Evolutionary conservation across 2,329 filamentous ascomycete species (phyloP).

Genomic region (Aureobasidium sp.): DNA sequence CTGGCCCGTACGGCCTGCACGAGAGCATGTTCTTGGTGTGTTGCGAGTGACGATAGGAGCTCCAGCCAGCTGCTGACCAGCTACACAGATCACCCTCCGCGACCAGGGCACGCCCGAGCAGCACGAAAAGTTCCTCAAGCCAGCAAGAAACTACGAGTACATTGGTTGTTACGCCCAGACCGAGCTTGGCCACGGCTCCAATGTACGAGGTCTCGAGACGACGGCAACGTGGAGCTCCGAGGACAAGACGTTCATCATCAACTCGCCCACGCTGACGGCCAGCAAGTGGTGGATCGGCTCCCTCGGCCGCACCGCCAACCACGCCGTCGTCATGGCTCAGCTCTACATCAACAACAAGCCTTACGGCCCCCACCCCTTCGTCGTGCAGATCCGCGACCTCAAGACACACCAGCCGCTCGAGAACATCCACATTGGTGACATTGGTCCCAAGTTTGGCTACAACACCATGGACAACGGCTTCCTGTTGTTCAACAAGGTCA

Average conservation of each 20-base stretch:
- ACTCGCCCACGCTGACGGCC: conserved; percentile 64
- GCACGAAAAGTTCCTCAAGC: conserved; percentile 62
- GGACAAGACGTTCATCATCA: conserved; percentile 65
- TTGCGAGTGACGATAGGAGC: neutral
- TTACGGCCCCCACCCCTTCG: conserved; percentile 68
- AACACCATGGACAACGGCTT: conserved; percentile 80
- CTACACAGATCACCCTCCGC: conserved; percentile 50
- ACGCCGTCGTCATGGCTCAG: conserved; percentile 73
- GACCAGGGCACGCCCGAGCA: conserved; percentile 67
- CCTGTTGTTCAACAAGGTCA: conserved; percentile 66
- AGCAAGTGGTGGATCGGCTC: conserved; percentile 84
- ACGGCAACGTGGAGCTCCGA: conserved; percentile 64
- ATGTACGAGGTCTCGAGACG: conserved; percentile 64
- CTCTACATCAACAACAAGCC: conserved; percentile 58
- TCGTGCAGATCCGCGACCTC: conserved; percentile 63
- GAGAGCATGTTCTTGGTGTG: conserved; percentile 58
- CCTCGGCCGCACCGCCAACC: conserved; percentile 64
- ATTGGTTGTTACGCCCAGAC: conserved; percentile 78
- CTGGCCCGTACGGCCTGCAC: conserved; percentile 65
- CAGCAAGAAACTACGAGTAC: conserved; percentile 58
- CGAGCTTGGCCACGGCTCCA: conserved; percentile 69
- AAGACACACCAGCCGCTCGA: conserved; percentile 61
- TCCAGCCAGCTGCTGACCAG: neutral
- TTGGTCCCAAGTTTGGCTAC: conserved; percentile 72
- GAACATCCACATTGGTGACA: conserved; percentile 66